phyloP scores from a whole-genome alignment of 2,329 filamentous ascomycete genomes.

The Apiospora kogelbergensis region DNA sequence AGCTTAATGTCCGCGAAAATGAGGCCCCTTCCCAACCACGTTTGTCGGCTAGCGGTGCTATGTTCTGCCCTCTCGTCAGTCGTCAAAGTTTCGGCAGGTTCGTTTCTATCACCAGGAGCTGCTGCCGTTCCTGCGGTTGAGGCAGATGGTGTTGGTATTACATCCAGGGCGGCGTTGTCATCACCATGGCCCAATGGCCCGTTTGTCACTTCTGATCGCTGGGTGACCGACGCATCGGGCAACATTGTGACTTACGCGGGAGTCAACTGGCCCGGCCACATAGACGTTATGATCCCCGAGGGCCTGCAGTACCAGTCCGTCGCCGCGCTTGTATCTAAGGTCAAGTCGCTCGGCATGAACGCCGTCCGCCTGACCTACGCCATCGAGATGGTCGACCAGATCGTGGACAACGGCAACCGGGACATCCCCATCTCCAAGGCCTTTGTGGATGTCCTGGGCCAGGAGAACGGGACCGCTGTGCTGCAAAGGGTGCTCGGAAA shows the following conservation, averaged over 20 bases:
- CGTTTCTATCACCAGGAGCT: not conserved
- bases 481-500: constrained; percentile 52
- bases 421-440: constrained; percentile 47
- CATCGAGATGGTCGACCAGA: constrained; percentile 64
- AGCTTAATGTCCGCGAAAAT: not conserved
- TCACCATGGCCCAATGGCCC: constrained; percentile 38
- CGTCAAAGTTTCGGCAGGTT: no score
- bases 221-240: constrained; percentile 43
- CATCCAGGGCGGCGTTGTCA: not conserved
- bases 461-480: constrained; percentile 51
- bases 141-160: not conserved
- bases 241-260: constrained; percentile 51
- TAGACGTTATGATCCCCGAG: constrained; percentile 64
- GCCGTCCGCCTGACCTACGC: constrained; percentile 63
- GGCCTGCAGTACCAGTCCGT: constrained; percentile 63
- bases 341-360: constrained; percentile 63
- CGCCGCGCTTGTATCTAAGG: constrained; percentile 50
- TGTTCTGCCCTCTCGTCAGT: not conserved
- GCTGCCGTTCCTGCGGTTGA: not conserved
- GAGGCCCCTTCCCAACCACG: not conserved
- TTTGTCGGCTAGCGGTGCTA: not conserved
- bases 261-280: constrained; percentile 62
- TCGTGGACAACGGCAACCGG: constrained; percentile 45
- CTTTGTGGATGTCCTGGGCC: constrained; percentile 46
- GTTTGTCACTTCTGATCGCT: constrained; percentile 39